These are phyloP conservation scores for Butyriboletus loyo DNA, from an alignment of 768 basidiomycete genomes.

Conservation along the genomic window DNA sequence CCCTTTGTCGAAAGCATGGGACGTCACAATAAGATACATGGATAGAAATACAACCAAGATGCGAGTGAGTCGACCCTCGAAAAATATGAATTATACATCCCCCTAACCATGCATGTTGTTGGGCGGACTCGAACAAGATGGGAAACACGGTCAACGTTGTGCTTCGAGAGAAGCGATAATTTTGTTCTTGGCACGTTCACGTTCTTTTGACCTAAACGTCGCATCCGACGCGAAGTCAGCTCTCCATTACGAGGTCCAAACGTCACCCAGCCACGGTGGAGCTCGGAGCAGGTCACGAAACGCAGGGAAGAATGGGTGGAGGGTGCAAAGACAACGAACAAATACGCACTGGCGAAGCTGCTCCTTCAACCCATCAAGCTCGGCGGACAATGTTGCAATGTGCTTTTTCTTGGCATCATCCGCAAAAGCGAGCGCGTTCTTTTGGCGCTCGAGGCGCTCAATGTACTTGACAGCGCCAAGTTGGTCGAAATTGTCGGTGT, in stretches of 20 bases:
- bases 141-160: not conserved
- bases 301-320: not conserved
- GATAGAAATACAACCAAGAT: not conserved
- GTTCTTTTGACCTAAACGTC: constrained; percentile 1
- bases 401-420: constrained; percentile 31
- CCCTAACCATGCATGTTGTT: not conserved
- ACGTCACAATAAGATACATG: not conserved
- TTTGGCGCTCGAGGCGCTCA: constrained; percentile 38
- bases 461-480: constrained; percentile 29
- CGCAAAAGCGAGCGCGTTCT: constrained; percentile 34
- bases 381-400: constrained; percentile 10
- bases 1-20: no score
- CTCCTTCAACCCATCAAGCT: not conserved
- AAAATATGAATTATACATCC: not conserved
- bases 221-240: not conserved
- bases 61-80: not conserved
- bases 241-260: not conserved
- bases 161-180: not conserved
- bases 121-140: not conserved
- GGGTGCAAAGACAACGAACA: not conserved
- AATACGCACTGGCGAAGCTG: not conserved
- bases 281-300: not conserved
- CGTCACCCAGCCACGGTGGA: not conserved
- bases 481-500: constrained; percentile 13
- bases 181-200: not conserved